These are phyloP conservation scores for Hymenochaete sp. DNA, from an alignment of 1,284 basidiomycete genomes.

Conservation along the genomic window DNA sequence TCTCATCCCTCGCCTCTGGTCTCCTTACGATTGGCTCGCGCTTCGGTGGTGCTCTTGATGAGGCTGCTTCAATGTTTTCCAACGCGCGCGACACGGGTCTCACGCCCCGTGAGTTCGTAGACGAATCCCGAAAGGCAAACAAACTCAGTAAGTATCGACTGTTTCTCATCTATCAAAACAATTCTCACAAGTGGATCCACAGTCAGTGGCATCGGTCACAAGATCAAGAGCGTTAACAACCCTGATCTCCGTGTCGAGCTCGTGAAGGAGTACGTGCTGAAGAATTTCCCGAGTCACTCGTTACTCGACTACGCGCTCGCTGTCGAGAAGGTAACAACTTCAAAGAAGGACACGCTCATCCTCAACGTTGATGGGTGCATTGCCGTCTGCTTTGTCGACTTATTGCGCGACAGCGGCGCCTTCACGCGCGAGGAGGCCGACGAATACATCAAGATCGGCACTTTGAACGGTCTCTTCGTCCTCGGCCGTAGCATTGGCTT, in stretches of 20 bases:
- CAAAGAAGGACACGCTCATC: conserved; percentile 97
- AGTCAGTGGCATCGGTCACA: conserved; percentile 99
- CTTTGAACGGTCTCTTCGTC: conserved; percentile 94
- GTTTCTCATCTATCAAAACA: conserved; percentile 7
- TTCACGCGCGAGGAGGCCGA: conserved; percentile 95
- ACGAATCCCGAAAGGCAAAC: conserved; percentile 91
- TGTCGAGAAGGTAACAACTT: conserved; percentile 94
- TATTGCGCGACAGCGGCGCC: conserved; percentile 87
- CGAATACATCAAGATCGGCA: conserved; percentile 95
- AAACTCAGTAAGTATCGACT: conserved; percentile 68
- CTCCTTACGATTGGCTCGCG: conserved; percentile 96
- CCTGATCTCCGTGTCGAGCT: conserved; percentile 95
- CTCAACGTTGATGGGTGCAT: conserved; percentile 97
- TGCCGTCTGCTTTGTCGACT: conserved; percentile 95
- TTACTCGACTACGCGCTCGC: conserved; percentile 97
- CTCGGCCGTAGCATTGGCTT: conserved; percentile 96
- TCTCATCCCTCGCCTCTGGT: conserved; percentile 94
- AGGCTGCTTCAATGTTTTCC: conserved; percentile 95
- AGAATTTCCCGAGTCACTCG: conserved; percentile 91
- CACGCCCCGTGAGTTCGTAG: conserved; percentile 96
- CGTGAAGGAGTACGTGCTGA: conserved; percentile 93
- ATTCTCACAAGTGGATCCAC: not conserved
- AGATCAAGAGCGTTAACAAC: conserved; percentile 99
- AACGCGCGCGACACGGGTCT: conserved; percentile 84
- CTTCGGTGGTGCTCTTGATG: conserved; percentile 98